Base-by-base conservation (phyloP, 257 asterid species). In the Mitragyna speciosa region DNA sequence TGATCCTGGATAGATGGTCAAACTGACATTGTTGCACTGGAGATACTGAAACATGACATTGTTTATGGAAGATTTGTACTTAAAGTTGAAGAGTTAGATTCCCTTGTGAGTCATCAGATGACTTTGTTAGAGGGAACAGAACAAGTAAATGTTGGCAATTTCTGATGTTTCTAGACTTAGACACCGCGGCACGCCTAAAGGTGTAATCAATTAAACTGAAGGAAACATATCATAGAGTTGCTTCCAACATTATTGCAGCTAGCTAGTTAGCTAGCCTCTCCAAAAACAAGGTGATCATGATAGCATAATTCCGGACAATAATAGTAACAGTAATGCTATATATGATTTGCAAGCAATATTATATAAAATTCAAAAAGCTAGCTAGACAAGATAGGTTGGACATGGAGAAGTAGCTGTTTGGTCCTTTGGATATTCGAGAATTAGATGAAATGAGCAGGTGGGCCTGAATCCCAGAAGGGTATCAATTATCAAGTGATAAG, bases 91-190 rank as follows among this genome's bases (percentile, higher is more conserved):
- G 26, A 56, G 54, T 72, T 75, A 43, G 76, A 72, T 72, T 79
- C 82, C 77, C 77, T 24, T 76, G 47, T 81, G 91, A 88, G 77
- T 76, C 81, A 82, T 70, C 83, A 79, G 79, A 81, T 88, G 87
- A 81, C 79, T 65, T 81, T 84, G 81, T 79, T 85, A 76, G 86
- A 83, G 94, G 92, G 88, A 88, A 81, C 94, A 90, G 84, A 78
- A 76, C 76, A 68, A 83, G 65, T 56, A 86, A 76, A 86, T 89
- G 93, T 85, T 86, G 93, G 92, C 85, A 79, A 76, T 79, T 68
- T 82, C 63, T 85, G 78, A 89, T 78, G 63, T 64, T 65, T 71
- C 79, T 47, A 65, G 56, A 47, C 69, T 56, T 58, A 31, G 73
- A 48, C 77, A 76, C 24, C 80, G 77, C 26, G n/a, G 74, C 68